Conservation (phyloP, 768 basidiomycete species). For the Podaxis carcinomalis region DNA sequence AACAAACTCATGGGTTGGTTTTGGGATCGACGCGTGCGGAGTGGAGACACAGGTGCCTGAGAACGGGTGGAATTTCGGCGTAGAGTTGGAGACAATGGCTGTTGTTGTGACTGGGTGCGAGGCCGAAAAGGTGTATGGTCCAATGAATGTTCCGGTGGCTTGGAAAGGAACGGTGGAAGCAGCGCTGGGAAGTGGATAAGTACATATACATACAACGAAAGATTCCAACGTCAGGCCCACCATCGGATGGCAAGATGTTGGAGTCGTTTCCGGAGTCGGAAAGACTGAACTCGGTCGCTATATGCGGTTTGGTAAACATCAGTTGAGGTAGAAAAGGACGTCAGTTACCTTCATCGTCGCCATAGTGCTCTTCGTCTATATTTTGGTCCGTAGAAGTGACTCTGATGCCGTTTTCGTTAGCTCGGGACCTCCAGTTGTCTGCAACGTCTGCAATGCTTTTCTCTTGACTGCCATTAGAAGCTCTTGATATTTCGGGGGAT, state of each 20-base stretch:
- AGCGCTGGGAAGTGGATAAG: constrained; percentile 34
- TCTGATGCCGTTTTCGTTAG: constrained; percentile 68
- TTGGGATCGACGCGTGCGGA: constrained; percentile 27
- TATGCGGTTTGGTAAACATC: constrained; percentile 35
- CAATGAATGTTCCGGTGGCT: constrained; percentile 8
- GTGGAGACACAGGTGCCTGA: constrained; percentile 27
- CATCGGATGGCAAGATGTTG: constrained; percentile 41
- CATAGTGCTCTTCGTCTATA: constrained; percentile 45
- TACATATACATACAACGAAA: not conserved
- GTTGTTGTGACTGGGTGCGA: constrained; percentile 42
- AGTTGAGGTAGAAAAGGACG: constrained; percentile 9
- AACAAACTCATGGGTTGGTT: constrained; percentile 34
- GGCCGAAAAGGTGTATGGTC: constrained; percentile 32
- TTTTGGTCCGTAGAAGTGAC: constrained; percentile 42
- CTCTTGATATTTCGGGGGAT: constrained; percentile 25
- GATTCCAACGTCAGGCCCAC: constrained; percentile 24
- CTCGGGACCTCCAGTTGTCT: constrained; percentile 68
- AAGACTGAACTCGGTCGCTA: constrained; percentile 47
- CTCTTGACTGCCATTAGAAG: constrained; percentile 25
- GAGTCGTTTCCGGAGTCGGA: constrained; percentile 47
- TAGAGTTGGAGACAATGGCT: constrained; percentile 33
- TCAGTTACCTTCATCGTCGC: constrained; percentile 41
- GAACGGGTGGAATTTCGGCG: constrained; percentile 23
- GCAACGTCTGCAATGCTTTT: constrained; percentile 57
- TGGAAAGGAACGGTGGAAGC: constrained; percentile 53